Base-by-base conservation (phyloP, 257 asterid species). In the Fraxinus excelsior region DNA sequence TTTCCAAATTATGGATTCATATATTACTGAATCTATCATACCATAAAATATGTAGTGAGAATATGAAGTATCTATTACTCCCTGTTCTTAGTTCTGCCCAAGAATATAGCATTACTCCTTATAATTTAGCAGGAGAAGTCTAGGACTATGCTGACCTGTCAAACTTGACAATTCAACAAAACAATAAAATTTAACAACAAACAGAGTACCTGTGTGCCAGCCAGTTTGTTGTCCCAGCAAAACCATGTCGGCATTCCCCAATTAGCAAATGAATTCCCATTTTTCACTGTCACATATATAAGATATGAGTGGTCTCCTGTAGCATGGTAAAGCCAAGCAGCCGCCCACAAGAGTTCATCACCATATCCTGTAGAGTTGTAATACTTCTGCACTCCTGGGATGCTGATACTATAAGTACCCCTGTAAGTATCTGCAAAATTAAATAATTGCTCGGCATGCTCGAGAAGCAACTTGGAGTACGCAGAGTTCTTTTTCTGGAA, bases 281-380 rank as follows among this genome's bases (percentile, higher is more conserved):
- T 79, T 65, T 81, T 49, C 1, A 72, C 80, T 3, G 89, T 80
- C 62, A 74, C 87, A 56, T 85, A 91, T 9, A 10, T 64, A 1
- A 89, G 82, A 78, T 85, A 89, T 3, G 80, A 76, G 34, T 75
- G 67, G 0, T 91, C 91, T 67, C 82, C 69, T 1, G 91, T 86
- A 0, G 94, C 97, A 70, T 86, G 89, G 60, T 88, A 89, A 32
- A 91, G 93, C 97, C 97, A 91, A 29, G 94, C 73, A 6, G 97
- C 90, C 0, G 92, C 94, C 97, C 94, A 91, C 85, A 91, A 74
- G 81, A 91, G 91, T 29, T 91, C 97, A 74, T 91, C 94, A 0
- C 86, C 90, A 26, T 85, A 91, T 21, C 91, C 91, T 31, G 89
- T 78, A 5, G 97, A 91, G 72, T 89, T 88, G 69, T 91, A 91